These are phyloP conservation scores for Miscanthus lutarioriparius DNA, from an alignment of 176 grass and related monocot species.

Conservation along the genomic window DNA sequence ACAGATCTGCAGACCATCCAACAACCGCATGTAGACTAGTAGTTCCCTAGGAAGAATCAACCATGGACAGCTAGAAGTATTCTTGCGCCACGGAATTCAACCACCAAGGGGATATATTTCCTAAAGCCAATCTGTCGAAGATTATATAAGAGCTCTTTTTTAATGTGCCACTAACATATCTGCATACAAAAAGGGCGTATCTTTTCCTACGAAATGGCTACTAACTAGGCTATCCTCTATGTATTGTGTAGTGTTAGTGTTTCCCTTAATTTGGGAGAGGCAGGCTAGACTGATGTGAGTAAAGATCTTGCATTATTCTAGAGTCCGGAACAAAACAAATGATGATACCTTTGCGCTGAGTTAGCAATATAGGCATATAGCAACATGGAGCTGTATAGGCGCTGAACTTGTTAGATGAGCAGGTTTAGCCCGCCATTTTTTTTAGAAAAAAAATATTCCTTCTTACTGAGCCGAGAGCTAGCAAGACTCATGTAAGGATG, in stretches of 20 bases:
- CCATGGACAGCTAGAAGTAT: background rate
- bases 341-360: background rate
- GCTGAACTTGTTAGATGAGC: background rate
- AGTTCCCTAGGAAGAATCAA: constrained; percentile 1
- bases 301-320: background rate
- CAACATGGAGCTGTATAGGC: background rate
- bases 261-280: background rate
- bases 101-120: background rate
- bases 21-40: background rate
- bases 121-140: background rate
- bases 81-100: background rate
- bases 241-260: background rate
- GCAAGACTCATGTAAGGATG: background rate
- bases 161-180: background rate
- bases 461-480: background rate
- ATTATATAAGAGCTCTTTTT: background rate
- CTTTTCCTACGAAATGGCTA: background rate
- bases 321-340: background rate
- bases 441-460: background rate
- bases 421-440: no score
- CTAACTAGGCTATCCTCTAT: background rate
- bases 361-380: background rate
- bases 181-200: background rate
- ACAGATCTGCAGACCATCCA: background rate
- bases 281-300: background rate